Evolutionary conservation across 148 eudicot genomes (phyloP).

Genomic region (Silene latifolia): DNA sequence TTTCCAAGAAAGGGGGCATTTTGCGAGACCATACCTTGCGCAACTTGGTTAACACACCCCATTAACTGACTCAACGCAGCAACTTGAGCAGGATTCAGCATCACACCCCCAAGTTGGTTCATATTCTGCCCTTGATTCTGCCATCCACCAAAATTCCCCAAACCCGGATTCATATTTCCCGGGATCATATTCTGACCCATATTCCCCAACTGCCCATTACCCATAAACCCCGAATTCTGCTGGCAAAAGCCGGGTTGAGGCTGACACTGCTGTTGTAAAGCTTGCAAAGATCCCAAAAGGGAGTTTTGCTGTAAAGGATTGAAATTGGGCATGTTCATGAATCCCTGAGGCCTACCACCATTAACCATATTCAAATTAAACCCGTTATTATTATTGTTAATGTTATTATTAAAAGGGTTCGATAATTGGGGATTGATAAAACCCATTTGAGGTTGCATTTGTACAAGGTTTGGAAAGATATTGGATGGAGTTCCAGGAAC

Average conservation of each 20-base stretch:
- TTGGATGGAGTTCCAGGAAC: slow-evolving; percentile 20
- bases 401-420: slow-evolving; percentile 21
- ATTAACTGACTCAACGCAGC: slow-evolving; percentile 33
- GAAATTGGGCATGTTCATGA: slow-evolving; percentile 26
- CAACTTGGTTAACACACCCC: slow-evolving; percentile 42
- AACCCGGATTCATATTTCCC: slow-evolving; percentile 19
- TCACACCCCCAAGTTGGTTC: slow-evolving; percentile 29
- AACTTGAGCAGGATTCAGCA: slow-evolving; percentile 33
- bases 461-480: slow-evolving; percentile 30
- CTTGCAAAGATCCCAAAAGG: background rate
- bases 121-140: slow-evolving; percentile 33
- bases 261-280: slow-evolving; percentile 24
- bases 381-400: background rate
- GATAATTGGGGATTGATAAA: slow-evolving; percentile 31
- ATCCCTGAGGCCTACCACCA: slow-evolving; percentile 18
- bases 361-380: slow-evolving; percentile 20
- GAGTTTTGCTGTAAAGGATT: slow-evolving; percentile 21
- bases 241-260: slow-evolving; percentile 24
- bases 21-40: slow-evolving; percentile 41
- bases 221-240: slow-evolving; percentile 23
- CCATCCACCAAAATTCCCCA: slow-evolving; percentile 37
- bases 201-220: slow-evolving; percentile 30
- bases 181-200: slow-evolving; percentile 19
- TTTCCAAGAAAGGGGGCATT: slow-evolving; percentile 39
- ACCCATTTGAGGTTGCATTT: slow-evolving; percentile 32